Evolutionary conservation across 192 early-diverging fungal species (phyloP).

Genomic region (Thamnidium elegans): DNA sequence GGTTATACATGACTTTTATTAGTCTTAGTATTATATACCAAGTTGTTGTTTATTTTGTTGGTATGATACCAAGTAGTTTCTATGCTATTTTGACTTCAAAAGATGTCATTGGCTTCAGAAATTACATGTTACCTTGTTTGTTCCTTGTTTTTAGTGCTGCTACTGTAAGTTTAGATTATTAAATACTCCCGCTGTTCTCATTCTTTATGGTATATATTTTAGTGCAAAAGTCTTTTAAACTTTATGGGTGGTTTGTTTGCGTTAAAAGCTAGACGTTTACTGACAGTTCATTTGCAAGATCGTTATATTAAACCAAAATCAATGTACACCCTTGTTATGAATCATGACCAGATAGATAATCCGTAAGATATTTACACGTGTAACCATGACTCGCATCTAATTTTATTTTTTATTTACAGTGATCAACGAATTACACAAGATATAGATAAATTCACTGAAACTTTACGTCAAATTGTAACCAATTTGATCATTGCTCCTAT

Average conservation of each 20-base stretch:
- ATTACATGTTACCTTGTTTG: slow-evolving; percentile 53
- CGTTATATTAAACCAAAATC: slow-evolving; percentile 57
- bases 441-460: slow-evolving; percentile 74
- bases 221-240: slow-evolving; percentile 57
- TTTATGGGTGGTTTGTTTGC: slow-evolving; percentile 63
- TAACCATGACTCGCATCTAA: slow-evolving; percentile 27
- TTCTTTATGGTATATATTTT: not conserved
- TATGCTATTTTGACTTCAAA: slow-evolving; percentile 69
- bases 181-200: slow-evolving; percentile 1
- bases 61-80: slow-evolving; percentile 68
- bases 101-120: slow-evolving; percentile 57
- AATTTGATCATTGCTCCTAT: slow-evolving; percentile 71
- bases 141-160: slow-evolving; percentile 55
- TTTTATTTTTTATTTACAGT: slow-evolving; percentile 25
- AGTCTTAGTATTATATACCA: slow-evolving; percentile 43
- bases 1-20: slow-evolving; percentile 46
- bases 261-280: slow-evolving; percentile 54
- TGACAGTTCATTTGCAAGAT: slow-evolving; percentile 63
- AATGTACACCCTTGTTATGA: slow-evolving; percentile 57
- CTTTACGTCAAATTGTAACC: slow-evolving; percentile 52
- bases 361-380: slow-evolving; percentile 46
- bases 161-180: slow-evolving; percentile 41
- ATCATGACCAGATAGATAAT: slow-evolving; percentile 63
- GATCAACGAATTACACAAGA: slow-evolving; percentile 93
- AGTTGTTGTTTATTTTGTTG: slow-evolving; percentile 64